Evolutionary conservation across 192 early-diverging fungal genomes (phyloP), one percentile per base, ranked within the genome.

Genomic region (Globomyces pollinis-pini): DNA sequence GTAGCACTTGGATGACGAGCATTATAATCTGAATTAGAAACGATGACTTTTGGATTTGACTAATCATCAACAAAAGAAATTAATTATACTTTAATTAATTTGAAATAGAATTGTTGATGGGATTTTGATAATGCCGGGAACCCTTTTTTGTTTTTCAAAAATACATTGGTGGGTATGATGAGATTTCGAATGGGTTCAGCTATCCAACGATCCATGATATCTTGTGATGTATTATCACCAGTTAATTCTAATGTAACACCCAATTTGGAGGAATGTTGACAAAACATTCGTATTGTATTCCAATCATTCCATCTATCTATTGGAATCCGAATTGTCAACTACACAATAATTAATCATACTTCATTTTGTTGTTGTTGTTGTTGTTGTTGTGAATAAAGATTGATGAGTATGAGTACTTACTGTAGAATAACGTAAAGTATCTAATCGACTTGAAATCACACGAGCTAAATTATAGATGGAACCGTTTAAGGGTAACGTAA

Each of bases 181-280:
- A 96, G 71, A 1, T 76, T 65, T 54, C 83, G 79, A 16, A 99
- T 72, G 0, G 96, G 96, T 60, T 98, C 94, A 1, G 93, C 86
- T 12, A 83, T 64, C 96, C 96, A 99, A 42, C 72, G 73, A 9
- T 76, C 69, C 11, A 82, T 5, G n/a, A n/a, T n/a, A 31, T 65
- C 63, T 13, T 61, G 55, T 13, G 70, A 61, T 7, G 81, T 82
- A 15, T 86, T 59, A 2, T 84, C 59, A 0, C 72, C 59, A 0
- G 70, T 66, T 3, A 84, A 23, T 47, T 84, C 75, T 50, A 94
- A 64, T 12, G 86, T 87, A 53, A 79, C 51, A 34, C 66, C 45
- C 0, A 79, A 55, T 55, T 84, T 88, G 2, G 81, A 41, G 29
- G 83, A 76, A 66, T 86, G 77, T 45, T 82, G 79, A 42, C 84